Evolutionary conservation across 176 grass and related monocot species (phyloP), one percentile per base, ranked within the genome.

Genomic region (Raddia distichophylla): DNA sequence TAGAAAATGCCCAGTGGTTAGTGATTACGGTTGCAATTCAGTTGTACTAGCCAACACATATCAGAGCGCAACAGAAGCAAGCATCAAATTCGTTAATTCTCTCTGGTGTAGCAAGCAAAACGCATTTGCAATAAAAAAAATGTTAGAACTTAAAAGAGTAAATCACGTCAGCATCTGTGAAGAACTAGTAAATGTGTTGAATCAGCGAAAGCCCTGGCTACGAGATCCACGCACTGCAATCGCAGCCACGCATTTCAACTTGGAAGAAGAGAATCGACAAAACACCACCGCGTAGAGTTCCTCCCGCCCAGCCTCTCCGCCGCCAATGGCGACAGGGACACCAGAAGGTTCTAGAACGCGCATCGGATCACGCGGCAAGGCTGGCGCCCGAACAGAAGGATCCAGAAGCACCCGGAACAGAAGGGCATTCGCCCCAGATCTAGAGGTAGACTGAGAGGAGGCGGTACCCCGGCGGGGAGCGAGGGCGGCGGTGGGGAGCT

Each of bases 401-500:
- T 84, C 43, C 9, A 77, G 54, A 52, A 54, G 62, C 34, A 19
- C 1, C 15, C 57, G 19, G 52, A 40, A 34, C 72, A 50, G 60
- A 60, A 15, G 19, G 18, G 72, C 18, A 17, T 65, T 7, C 33
- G n/a, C 19, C 27, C 60, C 46, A 68, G 88, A 90, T 90, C 88
- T 86, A 46, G 57, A 32, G 32, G 9, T 69, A 5, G 47, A 37
- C 62, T 19, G 10, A 37, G 5, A 5, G 32, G 34, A 47, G 32
- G 46, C 5, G 16, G 32, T 63, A 75, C 87, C 81, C 76, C 81
- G 69, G 69, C 14, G 15, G 87, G 88, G 14, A 86, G 79, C 34
- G 83, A 33, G 32, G 78, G 83, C 78, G 74, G 34, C 59, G 67
- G 6, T 40, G 74, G 60, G 20, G 79, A 61, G 60, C 27, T 72